These are phyloP conservation scores for Phytomonas francai DNA, from an alignment of 208 protist genomes.

Conservation along the genomic window DNA sequence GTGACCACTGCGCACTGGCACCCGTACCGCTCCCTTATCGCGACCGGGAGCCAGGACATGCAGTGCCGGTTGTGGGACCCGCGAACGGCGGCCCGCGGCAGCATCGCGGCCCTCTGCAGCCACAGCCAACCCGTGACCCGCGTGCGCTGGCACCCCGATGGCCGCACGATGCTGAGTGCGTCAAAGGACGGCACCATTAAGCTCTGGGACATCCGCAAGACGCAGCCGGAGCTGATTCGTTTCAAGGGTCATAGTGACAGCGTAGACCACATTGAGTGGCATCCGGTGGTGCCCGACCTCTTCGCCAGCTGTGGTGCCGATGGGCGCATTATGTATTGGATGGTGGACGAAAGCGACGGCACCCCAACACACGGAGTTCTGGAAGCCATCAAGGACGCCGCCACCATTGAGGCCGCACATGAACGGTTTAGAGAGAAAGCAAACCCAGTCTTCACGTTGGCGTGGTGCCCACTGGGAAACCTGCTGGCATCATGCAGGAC, in stretches of 20 bases:
- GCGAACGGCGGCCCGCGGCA: conserved; percentile 59
- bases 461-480: conserved; percentile 79
- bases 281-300: conserved; percentile 61
- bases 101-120: conserved; percentile 69
- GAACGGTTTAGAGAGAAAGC: conserved; percentile 71
- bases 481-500: conserved; percentile 64
- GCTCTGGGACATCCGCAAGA: conserved; percentile 82
- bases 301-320: conserved; percentile 74
- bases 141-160: conserved; percentile 80
- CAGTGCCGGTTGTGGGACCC: conserved; percentile 84
- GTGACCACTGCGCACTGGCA: conserved; percentile 86
- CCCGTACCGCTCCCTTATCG: conserved; percentile 69
- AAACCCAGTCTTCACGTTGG: conserved; percentile 67
- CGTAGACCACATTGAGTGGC: conserved; percentile 76
- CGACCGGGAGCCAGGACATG: conserved; percentile 82
- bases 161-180: conserved; percentile 63
- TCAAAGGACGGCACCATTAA: conserved; percentile 73
- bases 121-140: conserved; percentile 74
- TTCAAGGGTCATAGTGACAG: conserved; percentile 69
- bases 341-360: conserved; percentile 68
- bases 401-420: conserved; percentile 65
- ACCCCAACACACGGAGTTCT: conserved; percentile 41
- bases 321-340: conserved; percentile 77
- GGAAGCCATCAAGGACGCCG: conserved; percentile 47
- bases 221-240: conserved; percentile 60